These are phyloP conservation scores for Nothophytophthora sp. DNA, from an alignment of 352 stramenopile species.

Conservation along the genomic window DNA sequence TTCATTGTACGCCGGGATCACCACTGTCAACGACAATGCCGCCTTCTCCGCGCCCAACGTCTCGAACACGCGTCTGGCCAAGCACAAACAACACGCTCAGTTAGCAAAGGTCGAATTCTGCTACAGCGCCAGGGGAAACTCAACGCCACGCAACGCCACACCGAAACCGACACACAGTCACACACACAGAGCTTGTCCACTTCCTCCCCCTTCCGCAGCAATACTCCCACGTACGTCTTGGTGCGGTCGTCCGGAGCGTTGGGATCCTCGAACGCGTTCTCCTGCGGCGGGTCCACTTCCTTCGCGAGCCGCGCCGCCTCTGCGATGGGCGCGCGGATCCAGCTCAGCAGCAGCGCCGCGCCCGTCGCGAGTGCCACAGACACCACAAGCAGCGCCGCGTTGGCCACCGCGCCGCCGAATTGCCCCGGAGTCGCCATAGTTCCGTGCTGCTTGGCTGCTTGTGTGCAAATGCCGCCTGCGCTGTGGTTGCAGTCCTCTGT, in stretches of 20 bases:
- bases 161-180: no score
- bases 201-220: no score
- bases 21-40: constrained; percentile 79
- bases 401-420: constrained; percentile 10
- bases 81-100: no score
- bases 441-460: no score
- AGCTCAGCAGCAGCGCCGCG: constrained; percentile 41
- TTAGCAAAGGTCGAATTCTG: no score
- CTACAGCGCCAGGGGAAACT: no score
- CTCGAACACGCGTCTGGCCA: constrained; percentile 48
- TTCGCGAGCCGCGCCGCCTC: constrained; percentile 54
- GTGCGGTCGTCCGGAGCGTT: constrained; percentile 25
- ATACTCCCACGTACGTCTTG: constrained; percentile 49
- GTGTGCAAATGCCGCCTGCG: no score
- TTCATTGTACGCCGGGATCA: constrained; percentile 97
- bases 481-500: no score
- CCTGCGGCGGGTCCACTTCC: constrained; percentile 48
- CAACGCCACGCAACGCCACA: no score
- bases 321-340: constrained; percentile 56
- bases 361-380: constrained; percentile 26
- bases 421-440: no score
- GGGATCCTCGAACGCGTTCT: constrained; percentile 64
- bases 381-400: constrained; percentile 16
- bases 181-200: no score
- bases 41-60: constrained; percentile 60